phyloP scores from a whole-genome alignment of 768 basidiomycete species.

The Pluteus cervinus region DNA sequence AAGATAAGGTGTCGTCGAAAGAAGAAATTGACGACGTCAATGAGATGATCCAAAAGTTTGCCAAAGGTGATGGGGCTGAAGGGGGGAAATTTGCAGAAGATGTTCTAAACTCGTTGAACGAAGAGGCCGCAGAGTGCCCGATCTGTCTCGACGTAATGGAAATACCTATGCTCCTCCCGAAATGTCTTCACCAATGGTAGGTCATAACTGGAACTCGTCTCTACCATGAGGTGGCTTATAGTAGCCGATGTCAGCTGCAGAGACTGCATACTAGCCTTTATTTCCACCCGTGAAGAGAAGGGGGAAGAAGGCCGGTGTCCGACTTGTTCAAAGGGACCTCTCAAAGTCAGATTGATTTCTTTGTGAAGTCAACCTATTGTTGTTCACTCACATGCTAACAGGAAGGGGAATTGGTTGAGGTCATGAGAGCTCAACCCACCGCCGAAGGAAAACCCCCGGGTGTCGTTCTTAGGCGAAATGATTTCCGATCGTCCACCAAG shows the following conservation, averaged over 20 bases:
- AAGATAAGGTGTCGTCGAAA: conserved; percentile 29
- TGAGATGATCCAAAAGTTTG: conserved; percentile 50
- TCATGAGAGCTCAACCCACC: conserved; percentile 35
- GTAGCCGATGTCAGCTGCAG: conserved; percentile 56
- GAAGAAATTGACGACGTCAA: conserved; percentile 41
- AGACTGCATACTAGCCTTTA: conserved; percentile 77
- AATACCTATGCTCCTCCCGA: conserved; percentile 59
- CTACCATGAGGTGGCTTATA: conserved; percentile 1
- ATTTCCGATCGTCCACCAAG: conserved; percentile 90
- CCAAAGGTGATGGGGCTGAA: conserved; percentile 27
- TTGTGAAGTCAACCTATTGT: neutral
- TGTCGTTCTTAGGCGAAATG: conserved; percentile 66
- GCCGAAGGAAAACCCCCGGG: conserved; percentile 25
- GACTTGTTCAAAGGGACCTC: conserved; percentile 65
- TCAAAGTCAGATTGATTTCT: conserved; percentile 36
- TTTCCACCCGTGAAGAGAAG: conserved; percentile 63
- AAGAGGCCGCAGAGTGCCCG: conserved; percentile 59
- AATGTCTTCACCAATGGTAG: conserved; percentile 75
- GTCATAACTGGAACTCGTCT: conserved; percentile 11
- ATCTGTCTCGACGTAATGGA: conserved; percentile 81
- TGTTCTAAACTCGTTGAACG: conserved; percentile 60
- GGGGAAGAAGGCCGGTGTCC: conserved; percentile 74
- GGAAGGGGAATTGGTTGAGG: conserved; percentile 60
- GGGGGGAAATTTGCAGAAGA: conserved; percentile 49
- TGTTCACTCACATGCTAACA: conserved; percentile 14